Percentiles rank a stretch among this genome's conserved stretches.
Conservation (phyloP, 2,329 filamentous ascomycete genomes). For the Hypoxylon sp. region DNA sequence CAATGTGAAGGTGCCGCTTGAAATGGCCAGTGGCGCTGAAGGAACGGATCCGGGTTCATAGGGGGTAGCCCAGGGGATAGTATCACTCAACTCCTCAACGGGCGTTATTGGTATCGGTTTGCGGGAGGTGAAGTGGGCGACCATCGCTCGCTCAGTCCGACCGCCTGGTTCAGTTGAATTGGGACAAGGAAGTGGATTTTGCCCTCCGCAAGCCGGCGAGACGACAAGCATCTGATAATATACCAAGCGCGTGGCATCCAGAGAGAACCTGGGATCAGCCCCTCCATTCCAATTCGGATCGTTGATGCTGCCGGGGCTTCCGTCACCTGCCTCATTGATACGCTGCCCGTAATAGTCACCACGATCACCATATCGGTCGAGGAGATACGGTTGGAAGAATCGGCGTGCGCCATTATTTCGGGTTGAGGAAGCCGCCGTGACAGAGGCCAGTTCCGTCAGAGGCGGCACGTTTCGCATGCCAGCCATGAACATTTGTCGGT, state of each 20-base stretch:
- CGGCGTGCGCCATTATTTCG: constrained; percentile 61
- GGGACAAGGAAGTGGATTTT: constrained; percentile 59
- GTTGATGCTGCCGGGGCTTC: constrained; percentile 54
- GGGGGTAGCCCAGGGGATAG: constrained; percentile 54
- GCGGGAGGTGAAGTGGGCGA: constrained; percentile 56
- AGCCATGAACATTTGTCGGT: constrained; percentile 58
- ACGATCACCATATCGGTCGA: constrained; percentile 61
- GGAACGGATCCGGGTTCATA: constrained; percentile 47
- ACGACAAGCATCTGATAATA: constrained; percentile 58
- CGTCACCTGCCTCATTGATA: constrained; percentile 56
- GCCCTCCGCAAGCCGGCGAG: constrained; percentile 59
- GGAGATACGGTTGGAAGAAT: constrained; percentile 61
- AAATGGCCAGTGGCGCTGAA: constrained; percentile 1
- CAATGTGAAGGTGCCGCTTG: constrained; percentile 41
- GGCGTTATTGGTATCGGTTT: constrained; percentile 43
- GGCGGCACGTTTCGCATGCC: constrained; percentile 59
- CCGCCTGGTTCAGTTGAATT: constrained; percentile 56
- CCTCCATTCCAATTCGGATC: constrained; percentile 63
- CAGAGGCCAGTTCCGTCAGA: constrained; percentile 55
- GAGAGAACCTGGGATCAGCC: constrained; percentile 60
- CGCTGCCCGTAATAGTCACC: constrained; percentile 60
- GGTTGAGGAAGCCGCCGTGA: constrained; percentile 54
- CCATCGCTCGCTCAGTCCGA: constrained; percentile 57
- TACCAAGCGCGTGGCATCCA: constrained; percentile 58
- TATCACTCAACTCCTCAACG: constrained; percentile 49